A percentile compares a stretch with the other conserved stretches of the same genome.
These are phyloP conservation scores for Yueomyces sinensis DNA, from an alignment of 805 yeast species.

Conservation along the genomic window DNA sequence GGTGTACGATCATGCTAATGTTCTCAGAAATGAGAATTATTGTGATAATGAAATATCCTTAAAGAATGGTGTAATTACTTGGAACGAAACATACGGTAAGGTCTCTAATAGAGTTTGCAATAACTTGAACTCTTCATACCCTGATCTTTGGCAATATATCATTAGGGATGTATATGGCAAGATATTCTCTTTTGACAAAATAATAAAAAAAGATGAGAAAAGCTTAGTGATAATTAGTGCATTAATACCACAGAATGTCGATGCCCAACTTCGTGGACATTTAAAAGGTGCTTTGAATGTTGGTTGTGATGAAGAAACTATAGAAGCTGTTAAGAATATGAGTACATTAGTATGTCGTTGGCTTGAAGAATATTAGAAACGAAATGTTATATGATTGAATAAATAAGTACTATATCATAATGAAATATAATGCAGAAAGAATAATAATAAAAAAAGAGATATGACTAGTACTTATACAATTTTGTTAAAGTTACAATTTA, in stretches of 20 bases:
- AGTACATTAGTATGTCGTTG: slow-evolving; percentile 55
- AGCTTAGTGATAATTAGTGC: slow-evolving; percentile 66
- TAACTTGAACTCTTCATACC: slow-evolving; percentile 65
- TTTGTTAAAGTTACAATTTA: slow-evolving; percentile 26
- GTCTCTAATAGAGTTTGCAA: slow-evolving; percentile 51
- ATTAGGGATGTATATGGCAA: slow-evolving; percentile 67
- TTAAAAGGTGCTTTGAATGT: slow-evolving; percentile 72
- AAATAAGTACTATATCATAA: too few species aligned
- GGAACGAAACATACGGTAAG: slow-evolving; percentile 67
- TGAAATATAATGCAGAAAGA: too few species aligned
- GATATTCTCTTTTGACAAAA: slow-evolving; percentile 51
- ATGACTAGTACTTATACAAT: too few species aligned
- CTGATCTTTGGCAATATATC: slow-evolving; percentile 71
- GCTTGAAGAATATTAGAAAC: slow-evolving; percentile 43
- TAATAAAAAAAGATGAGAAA: slow-evolving; percentile 56
- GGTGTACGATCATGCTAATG: too few species aligned
- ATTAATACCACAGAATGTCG: slow-evolving; percentile 84
- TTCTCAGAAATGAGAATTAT: too few species aligned
- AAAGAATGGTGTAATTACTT: slow-evolving; percentile 50
- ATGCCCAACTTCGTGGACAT: slow-evolving; percentile 87
- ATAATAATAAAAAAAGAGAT: too few species aligned
- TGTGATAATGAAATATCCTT: too few species aligned
- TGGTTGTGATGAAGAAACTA: slow-evolving; percentile 56
- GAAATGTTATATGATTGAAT: too few species aligned
- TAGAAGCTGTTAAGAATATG: slow-evolving; percentile 45